phyloP scores from a whole-genome alignment of 805 yeast genomes.

The Metschnikowia kofuensis region DNA sequence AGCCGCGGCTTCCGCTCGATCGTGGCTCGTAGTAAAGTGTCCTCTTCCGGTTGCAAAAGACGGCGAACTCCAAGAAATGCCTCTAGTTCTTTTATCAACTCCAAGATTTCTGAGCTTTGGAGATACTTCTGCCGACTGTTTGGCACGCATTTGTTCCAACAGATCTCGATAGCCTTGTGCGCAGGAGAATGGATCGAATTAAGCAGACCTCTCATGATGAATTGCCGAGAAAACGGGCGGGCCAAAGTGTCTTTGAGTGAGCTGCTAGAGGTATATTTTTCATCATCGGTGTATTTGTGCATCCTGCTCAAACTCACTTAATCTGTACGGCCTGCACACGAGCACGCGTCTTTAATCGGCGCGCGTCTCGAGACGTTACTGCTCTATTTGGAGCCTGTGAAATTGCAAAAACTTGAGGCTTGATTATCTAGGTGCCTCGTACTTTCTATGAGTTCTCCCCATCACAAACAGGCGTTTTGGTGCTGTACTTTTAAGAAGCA shows the following conservation, averaged over 20 bases:
- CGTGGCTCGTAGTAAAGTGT: slow-evolving; percentile 8
- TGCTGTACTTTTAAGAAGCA: too few relatives aligned
- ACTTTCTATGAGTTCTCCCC: too few relatives aligned
- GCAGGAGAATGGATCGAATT: background rate
- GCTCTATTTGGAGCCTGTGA: too few relatives aligned
- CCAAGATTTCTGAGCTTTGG: slow-evolving; percentile 8
- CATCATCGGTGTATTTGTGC: too few relatives aligned
- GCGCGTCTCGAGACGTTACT: background rate
- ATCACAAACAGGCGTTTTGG: too few relatives aligned
- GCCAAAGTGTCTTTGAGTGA: background rate
- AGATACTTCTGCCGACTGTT: slow-evolving; percentile 4
- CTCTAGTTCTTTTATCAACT: slow-evolving; percentile 12
- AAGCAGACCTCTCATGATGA: background rate
- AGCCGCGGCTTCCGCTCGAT: slow-evolving; percentile 11
- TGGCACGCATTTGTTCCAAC: slow-evolving; percentile 11
- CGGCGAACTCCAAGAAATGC: slow-evolving; percentile 7
- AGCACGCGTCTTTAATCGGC: background rate
- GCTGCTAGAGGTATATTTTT: too few relatives aligned
- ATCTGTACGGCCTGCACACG: background rate
- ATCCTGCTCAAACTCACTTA: background rate
- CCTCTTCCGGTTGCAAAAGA: slow-evolving; percentile 12
- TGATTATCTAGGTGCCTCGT: too few relatives aligned
- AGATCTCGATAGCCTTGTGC: slow-evolving; percentile 8
- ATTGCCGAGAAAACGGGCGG: background rate
- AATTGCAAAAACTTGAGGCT: too few relatives aligned